Conservation (phyloP, 192 early-diverging fungal species). For the Coemansia sp. region DNA sequence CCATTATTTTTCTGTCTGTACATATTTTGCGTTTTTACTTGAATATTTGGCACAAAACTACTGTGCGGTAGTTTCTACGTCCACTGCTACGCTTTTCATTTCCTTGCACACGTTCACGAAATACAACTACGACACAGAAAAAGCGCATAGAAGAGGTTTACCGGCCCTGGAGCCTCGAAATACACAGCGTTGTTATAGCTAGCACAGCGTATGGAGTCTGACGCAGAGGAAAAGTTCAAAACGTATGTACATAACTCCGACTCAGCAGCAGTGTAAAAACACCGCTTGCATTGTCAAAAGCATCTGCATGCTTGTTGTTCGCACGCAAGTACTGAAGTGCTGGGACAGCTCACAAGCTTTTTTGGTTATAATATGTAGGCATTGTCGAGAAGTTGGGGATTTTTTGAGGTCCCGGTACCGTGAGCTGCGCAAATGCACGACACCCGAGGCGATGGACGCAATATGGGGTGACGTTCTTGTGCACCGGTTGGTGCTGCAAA, state of each 20-base stretch:
- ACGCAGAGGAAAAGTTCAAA: conserved; percentile 14
- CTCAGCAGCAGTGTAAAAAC: background rate
- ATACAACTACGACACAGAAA: background rate
- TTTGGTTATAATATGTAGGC: conserved; percentile 8
- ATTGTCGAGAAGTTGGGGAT: conserved; percentile 19
- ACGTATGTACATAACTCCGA: conserved; percentile 1
- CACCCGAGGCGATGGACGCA: conserved; percentile 24
- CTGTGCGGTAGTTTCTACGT: background rate
- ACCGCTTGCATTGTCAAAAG: background rate
- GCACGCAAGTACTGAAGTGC: background rate
- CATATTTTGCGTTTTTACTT: background rate
- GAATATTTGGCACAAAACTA: background rate
- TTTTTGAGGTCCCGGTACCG: conserved; percentile 26
- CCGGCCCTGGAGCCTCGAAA: conserved; percentile 1
- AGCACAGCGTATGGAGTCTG: conserved; percentile 4
- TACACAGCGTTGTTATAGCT: background rate
- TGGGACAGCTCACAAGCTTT: too few species aligned
- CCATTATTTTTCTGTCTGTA: background rate
- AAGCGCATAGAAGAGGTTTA: background rate
- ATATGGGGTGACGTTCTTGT: conserved; percentile 46
- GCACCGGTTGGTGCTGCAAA: conserved; percentile 33
- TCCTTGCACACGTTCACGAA: background rate
- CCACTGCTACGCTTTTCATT: background rate
- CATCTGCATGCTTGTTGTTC: background rate
- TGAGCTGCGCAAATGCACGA: conserved; percentile 21